Evolutionary conservation across 805 yeast genomes (phyloP).

Genomic region (Brettanomyces naardenensis): DNA sequence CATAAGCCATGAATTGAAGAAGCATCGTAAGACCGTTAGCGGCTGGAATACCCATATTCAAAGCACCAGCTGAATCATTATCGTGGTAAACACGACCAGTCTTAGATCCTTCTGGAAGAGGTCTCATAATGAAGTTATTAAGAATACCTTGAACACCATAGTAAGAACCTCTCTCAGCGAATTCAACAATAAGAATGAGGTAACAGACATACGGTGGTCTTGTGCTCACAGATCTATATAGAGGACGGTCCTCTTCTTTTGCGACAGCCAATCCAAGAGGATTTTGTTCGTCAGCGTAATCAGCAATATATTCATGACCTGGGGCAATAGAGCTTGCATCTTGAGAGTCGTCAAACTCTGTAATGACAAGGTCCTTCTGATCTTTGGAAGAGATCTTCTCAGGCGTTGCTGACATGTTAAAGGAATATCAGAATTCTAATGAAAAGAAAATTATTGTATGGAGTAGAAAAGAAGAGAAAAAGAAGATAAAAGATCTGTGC

Average conservation of each 20-base stretch:
- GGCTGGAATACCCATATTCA: conserved; percentile 35
- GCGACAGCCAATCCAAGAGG: conserved; percentile 22
- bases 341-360: background rate
- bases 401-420: background rate
- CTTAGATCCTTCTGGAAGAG: conserved; percentile 40
- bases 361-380: conserved; percentile 1
- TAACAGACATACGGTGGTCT: conserved; percentile 41
- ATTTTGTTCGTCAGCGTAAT: conserved; percentile 23
- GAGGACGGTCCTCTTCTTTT: conserved; percentile 23
- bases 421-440: too few relatives aligned
- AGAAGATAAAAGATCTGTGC: background rate
- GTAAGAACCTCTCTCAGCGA: conserved; percentile 50
- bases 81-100: conserved; percentile 31
- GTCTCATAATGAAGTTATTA: conserved; percentile 43
- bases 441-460: background rate
- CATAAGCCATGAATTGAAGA: conserved; percentile 41
- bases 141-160: conserved; percentile 38
- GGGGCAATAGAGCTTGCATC: background rate
- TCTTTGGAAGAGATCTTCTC: background rate
- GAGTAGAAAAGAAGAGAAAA: background rate
- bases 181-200: conserved; percentile 41
- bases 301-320: conserved; percentile 14
- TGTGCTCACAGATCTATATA: conserved; percentile 30
- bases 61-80: conserved; percentile 40
- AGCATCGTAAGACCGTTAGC: conserved; percentile 41